Conservation (phyloP, 2,329 filamentous ascomycete species). For the Coniochaeta prunicola region DNA sequence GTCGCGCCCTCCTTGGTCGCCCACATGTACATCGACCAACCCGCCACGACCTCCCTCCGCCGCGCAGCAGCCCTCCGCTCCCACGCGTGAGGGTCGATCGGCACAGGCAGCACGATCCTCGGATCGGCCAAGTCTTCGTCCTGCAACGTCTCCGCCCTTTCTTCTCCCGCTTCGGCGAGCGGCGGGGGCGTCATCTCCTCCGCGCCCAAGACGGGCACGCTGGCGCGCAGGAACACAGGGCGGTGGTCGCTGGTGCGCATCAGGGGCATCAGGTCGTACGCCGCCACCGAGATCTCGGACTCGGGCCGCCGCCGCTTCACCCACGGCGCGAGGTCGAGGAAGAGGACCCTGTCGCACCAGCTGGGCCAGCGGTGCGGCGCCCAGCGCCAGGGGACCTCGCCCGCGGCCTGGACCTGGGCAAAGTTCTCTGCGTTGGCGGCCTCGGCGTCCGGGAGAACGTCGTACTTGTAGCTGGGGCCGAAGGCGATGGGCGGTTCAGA, state of each 20-base stretch:
- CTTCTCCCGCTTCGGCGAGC: not conserved
- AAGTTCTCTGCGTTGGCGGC: slow-evolving; percentile 21
- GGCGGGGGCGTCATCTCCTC: slow-evolving; percentile 26
- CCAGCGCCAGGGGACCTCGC: slow-evolving; percentile 57
- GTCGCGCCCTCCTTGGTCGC: slow-evolving; percentile 44
- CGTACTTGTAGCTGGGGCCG: slow-evolving; percentile 92
- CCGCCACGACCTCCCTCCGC: slow-evolving; percentile 38
- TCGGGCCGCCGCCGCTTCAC: slow-evolving; percentile 20
- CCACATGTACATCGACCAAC: slow-evolving; percentile 48
- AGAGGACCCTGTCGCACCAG: slow-evolving; percentile 91
- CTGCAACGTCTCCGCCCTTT: not conserved
- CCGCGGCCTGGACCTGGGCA: slow-evolving; percentile 15
- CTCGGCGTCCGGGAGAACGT: slow-evolving; percentile 30
- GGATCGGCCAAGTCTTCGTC: slow-evolving; percentile 26
- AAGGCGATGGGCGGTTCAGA: slow-evolving; percentile 69
- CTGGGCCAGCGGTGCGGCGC: slow-evolving; percentile 78
- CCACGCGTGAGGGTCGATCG: slow-evolving; percentile 49
- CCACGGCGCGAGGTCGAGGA: slow-evolving; percentile 55
- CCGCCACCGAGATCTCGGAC: slow-evolving; percentile 29
- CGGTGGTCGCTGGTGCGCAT: slow-evolving; percentile 83
- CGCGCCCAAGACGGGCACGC: slow-evolving; percentile 51
- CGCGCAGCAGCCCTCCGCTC: slow-evolving; percentile 39
- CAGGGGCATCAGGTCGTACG: slow-evolving; percentile 71
- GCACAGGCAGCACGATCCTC: slow-evolving; percentile 37
- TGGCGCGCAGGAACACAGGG: slow-evolving; percentile 66